A percentile compares a stretch with the other conserved stretches of the same genome.
phyloP scores from a whole-genome alignment of 2,329 filamentous ascomycete genomes.

The Lecanicillium sp. region DNA sequence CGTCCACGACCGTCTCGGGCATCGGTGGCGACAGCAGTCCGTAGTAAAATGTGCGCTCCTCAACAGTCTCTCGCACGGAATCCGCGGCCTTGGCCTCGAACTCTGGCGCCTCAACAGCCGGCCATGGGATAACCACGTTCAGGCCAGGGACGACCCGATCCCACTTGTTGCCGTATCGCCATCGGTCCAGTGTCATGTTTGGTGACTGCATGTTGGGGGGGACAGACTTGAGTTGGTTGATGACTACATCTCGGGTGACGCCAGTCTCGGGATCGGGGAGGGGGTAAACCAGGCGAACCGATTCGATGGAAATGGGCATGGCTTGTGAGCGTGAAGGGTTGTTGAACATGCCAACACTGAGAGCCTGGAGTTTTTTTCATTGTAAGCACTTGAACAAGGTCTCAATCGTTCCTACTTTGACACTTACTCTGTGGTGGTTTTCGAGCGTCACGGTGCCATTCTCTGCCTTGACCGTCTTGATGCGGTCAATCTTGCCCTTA shows the following conservation, averaged over 20 bases:
- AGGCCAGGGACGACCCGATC: constrained; percentile 59
- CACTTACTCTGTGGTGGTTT: constrained; percentile 54
- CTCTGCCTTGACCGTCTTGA: constrained; percentile 47
- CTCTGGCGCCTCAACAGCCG: constrained; percentile 42
- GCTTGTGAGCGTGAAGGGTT: constrained; percentile 20
- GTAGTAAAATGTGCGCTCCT: constrained; percentile 69
- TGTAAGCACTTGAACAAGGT: constrained; percentile 14
- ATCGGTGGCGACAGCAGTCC: constrained; percentile 70
- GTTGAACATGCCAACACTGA: constrained; percentile 35
- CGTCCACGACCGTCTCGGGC: constrained; percentile 70
- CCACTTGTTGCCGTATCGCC: constrained; percentile 34
- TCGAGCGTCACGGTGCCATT: constrained; percentile 53
- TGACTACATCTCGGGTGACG: constrained; percentile 62
- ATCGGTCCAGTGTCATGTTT: constrained; percentile 32
- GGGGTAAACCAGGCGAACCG: constrained; percentile 75
- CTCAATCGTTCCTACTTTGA: background rate
- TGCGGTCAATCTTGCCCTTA: constrained; percentile 74
- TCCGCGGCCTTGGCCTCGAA: constrained; percentile 53
- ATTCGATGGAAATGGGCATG: constrained; percentile 53
- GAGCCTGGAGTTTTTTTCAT: constrained; percentile 32
- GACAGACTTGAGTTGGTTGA: constrained; percentile 58
- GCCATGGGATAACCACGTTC: constrained; percentile 71
- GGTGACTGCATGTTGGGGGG: constrained; percentile 37
- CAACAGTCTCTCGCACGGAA: constrained; percentile 68
- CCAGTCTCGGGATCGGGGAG: constrained; percentile 59